Evolutionary conservation across 331 rosid species (phyloP), one percentile per base, ranked within the genome.

Genomic region (Cydonia oblonga): DNA sequence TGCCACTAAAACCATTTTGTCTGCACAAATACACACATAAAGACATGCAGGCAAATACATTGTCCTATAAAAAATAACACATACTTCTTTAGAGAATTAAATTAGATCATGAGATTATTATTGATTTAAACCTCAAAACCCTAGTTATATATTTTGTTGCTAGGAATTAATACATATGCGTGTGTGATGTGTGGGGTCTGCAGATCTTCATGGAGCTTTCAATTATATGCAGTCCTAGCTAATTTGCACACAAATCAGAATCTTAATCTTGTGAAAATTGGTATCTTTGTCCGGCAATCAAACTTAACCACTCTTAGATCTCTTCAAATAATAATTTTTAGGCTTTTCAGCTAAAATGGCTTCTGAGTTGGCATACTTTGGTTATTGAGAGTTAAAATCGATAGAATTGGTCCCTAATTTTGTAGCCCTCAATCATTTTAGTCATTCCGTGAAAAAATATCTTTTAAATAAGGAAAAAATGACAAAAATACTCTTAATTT

Each of bases 191-290:
- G 86, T 84, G 86, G 85, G 86, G 84, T 73, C 79, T 71, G 19
- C 69, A 78, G 73, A 88, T 81, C 84, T 78, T 69, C 40, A 68
- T 72, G 59, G 65, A 81, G 72, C 81, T 81, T 81, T 56, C 77
- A 77, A 14, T 76, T 83, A 16, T 26, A 60, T 60, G 65, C 79
- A 79, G 84, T 73, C 86, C 57, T 51, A 46, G 70, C 61, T 75
- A 62, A 4, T 5, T 69, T 70, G 67, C 81, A 78, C 62, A 80
- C 75, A 90, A 59, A 88, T 90, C 96, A 81, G 86, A 88, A 90
- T 88, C 98, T 75, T 83, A 86, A 92, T 91, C 90, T 84, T 62
- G n/a, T n/a, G n/a, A n/a, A n/a, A n/a, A n/a, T n/a, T n/a, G 64
- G 75, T 80, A 84, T 92, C 86, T 84, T 82, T 85, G 83, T 86